Evolutionary conservation across 495 filamentous ascomycete species (phyloP), one percentile per base, ranked within the genome.

Genomic region (Podospora appendiculata): DNA sequence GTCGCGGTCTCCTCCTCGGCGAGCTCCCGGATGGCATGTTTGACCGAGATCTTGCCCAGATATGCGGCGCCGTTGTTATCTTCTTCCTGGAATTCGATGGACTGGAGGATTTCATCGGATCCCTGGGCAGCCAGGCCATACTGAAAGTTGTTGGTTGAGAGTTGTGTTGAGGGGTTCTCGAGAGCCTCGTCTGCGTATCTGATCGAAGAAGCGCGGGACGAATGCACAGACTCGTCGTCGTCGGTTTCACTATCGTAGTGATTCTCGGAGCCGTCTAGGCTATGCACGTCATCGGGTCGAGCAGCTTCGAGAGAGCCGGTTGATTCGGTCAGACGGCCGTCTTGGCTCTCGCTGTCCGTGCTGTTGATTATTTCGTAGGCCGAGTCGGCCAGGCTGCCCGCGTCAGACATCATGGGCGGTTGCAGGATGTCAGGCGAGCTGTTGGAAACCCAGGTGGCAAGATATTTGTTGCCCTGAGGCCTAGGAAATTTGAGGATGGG

Each of bases 61-160:
- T 72, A 71, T 17, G 72, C 67, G 62, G 73, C 73, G 5, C 32
- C 11, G 32, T 56, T 47, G 8, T 43, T 70, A 40, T 78, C 76
- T 9, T 77, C 78, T 57, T 86, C 83, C 18, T 77, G 68, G 50
- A 87, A 84, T 50, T 82, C 80, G 62, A 87, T 85, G 6, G 68
- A 71, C 6, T 58, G 57, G 39, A 53, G 46, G 36, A 69, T 61
- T 34, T 63, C 59, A 17, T 53, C 62, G 12, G 66, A 54, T 8
- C 40, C 50, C 25, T 62, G 57, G 14, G 59, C 13, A 38, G 48
- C 32, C 12, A 45, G 46, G 10, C 56, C 60, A 16, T 70, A 73
- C 18, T 74, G 69, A 43, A 72, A 60, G 12, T 62, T 58, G 40
- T 52, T 68, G 54, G 50, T 59, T 51, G 56, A 68, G 58, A 35